Percentiles rank a stretch among this genome's conserved stretches.
phyloP scores from a whole-genome alignment of 1,139 yeast genomes.

The Spathaspora sp. region DNA sequence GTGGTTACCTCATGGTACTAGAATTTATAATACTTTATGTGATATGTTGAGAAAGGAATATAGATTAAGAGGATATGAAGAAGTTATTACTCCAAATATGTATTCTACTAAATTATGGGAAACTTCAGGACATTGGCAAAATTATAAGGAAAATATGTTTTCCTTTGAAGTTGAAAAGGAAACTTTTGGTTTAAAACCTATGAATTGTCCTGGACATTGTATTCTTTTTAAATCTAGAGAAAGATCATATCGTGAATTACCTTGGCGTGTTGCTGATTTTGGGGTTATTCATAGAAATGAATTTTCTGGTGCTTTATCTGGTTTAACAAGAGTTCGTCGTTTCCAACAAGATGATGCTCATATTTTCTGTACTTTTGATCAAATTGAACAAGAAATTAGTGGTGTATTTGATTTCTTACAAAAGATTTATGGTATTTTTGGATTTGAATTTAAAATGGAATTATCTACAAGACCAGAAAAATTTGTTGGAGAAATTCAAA shows the following conservation, averaged over 20 bases:
- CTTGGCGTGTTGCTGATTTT: constrained; percentile 95
- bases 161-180: constrained; percentile 95
- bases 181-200: constrained; percentile 84
- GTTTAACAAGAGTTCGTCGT: constrained; percentile 93
- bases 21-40: constrained; percentile 85
- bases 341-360: constrained; percentile 99
- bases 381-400: constrained; percentile 79
- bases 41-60: constrained; percentile 80
- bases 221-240: constrained; percentile 82
- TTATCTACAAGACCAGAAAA: constrained; percentile 94
- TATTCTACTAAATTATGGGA: constrained; percentile 95
- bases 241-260: constrained; percentile 91
- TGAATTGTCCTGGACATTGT: constrained; percentile 99
- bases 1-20: constrained; percentile 98
- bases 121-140: constrained; percentile 97
- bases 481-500: constrained; percentile 79
- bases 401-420: constrained; percentile 78
- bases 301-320: constrained; percentile 80
- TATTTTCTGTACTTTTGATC: constrained; percentile 89
- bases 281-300: constrained; percentile 96
- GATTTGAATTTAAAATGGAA: constrained; percentile 85
- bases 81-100: constrained; percentile 98
- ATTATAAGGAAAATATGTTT: constrained; percentile 96
- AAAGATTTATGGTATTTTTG: constrained; percentile 78
- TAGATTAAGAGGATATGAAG: constrained; percentile 90